Percentiles rank a stretch among this genome's conserved stretches.
Evolutionary conservation across 1,284 basidiomycete genomes (phyloP).

Genomic region (Heterobasidion parviporum): DNA sequence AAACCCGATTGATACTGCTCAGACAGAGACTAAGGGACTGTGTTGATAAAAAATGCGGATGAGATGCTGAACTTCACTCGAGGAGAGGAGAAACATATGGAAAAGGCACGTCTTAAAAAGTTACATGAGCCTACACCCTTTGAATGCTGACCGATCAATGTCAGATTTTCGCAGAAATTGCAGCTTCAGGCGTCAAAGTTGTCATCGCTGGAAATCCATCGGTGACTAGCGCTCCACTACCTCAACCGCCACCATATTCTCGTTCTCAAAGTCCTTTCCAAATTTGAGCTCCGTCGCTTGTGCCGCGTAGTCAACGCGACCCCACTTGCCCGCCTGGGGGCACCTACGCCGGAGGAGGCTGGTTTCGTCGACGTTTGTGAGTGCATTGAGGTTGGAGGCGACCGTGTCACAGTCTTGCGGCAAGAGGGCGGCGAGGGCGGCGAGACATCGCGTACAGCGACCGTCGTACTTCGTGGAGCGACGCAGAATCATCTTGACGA

Average conservation of each 20-base stretch:
- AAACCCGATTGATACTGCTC: slow-evolving; percentile 85
- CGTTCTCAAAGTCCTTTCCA: slow-evolving; percentile 95
- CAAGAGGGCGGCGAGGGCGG: slow-evolving; percentile 56
- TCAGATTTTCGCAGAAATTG: slow-evolving; percentile 95
- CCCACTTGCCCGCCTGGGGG: slow-evolving; percentile 91
- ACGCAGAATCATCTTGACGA: slow-evolving; percentile 95
- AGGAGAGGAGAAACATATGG: slow-evolving; percentile 93
- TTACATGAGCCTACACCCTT: background rate
- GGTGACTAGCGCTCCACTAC: slow-evolving; percentile 97
- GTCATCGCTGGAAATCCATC: slow-evolving; percentile 87
- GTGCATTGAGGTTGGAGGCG: slow-evolving; percentile 94
- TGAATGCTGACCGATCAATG: background rate
- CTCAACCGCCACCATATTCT: slow-evolving; percentile 91
- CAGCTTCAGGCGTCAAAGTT: slow-evolving; percentile 90
- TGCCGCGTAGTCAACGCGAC: slow-evolving; percentile 96
- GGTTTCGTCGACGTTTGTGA: slow-evolving; percentile 93
- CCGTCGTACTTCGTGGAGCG: slow-evolving; percentile 94
- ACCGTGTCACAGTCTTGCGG: slow-evolving; percentile 93
- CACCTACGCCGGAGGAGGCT: slow-evolving; percentile 94
- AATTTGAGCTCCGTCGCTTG: slow-evolving; percentile 93
- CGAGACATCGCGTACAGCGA: slow-evolving; percentile 73
- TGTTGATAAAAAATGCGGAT: slow-evolving; percentile 91
- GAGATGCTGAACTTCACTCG: slow-evolving; percentile 96
- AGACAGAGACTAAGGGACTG: slow-evolving; percentile 99
- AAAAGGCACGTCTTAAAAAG: slow-evolving; percentile 52